A percentile compares a stretch with the other conserved stretches of the same genome.
Conservation (phyloP, 768 basidiomycete species). For the Tulasnella sp. region DNA sequence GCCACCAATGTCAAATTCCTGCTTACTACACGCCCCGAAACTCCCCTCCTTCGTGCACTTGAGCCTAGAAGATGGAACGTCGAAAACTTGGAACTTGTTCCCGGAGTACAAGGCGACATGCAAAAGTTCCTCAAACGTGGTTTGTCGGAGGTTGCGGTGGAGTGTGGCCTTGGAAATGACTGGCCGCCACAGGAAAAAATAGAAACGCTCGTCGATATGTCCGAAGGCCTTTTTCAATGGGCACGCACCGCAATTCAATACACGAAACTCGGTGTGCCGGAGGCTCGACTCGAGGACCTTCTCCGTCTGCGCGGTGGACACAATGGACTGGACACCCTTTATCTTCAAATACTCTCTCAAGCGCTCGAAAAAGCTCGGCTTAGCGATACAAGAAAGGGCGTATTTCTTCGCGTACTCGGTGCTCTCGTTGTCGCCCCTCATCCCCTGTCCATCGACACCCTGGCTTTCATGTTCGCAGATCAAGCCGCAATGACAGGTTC, state of each 20-base stretch:
- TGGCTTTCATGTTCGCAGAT: background rate
- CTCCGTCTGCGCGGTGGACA: background rate
- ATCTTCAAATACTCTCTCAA: background rate
- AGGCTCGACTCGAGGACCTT: background rate
- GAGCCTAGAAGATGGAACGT: no score
- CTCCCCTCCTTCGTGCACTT: no score
- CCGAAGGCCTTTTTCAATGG: background rate
- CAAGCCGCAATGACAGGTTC: background rate
- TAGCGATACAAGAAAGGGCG: background rate
- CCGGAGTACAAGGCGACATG: no score
- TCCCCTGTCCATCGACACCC: background rate
- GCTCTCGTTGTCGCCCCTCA: background rate
- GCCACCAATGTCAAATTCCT: no score
- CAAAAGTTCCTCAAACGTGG: no score
- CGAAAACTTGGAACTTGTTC: no score
- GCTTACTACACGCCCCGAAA: no score
- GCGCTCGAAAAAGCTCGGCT: background rate
- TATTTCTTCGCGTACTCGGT: background rate
- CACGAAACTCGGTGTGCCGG: background rate
- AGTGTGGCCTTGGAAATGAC: background rate
- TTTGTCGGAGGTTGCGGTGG: background rate
- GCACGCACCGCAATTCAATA: background rate
- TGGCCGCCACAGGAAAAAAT: background rate
- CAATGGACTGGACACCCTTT: background rate
- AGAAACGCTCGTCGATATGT: background rate